Base-by-base conservation (phyloP, 1,284 basidiomycete species). In the Testicularia cyperi region DNA sequence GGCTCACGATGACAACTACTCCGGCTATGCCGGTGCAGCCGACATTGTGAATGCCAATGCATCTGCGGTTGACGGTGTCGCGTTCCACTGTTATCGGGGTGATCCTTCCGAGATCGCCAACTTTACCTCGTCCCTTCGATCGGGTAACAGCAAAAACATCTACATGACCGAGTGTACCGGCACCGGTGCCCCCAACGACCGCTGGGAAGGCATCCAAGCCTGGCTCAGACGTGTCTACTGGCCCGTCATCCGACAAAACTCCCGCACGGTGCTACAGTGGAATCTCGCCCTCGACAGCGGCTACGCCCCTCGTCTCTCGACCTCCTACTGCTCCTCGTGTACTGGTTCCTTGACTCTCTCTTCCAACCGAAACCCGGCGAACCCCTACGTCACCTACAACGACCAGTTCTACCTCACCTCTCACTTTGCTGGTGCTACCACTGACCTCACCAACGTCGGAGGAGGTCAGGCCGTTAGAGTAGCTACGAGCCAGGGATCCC, bases 21-120 rank as follows among this genome's bases (percentile, higher is more conserved):
- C 38, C 3, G 39, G 37, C 31, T 68, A 45, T 38, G 30, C 46
- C 13, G 33, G 9, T 6, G 69, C 67, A 7, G 60, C 56, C 4
- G 51, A 43, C 16, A 40, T 65, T 10, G 55, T 69, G 16, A 58
- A 65, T 26, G 42, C n/a, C 13, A 62, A 64, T 29, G 27, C 44
- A 2, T 40, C 36, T 2, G 55, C 49, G 2, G 39, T 69, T 19
- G 67, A 69, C 28, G 69, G 58, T 3, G 30, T 69, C 13, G 61
- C 64, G 6, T 69, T 65, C 60, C 69, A 71, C 33, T 67, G 68
- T 31, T 71, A 71, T 30, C 54, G 57, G 4, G 69, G 69, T n/a
- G 31, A 39, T 6, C 44, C 63, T n/a, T 24, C 26, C 2, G 42
- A 62, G 27, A 56, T 67, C 7, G 27, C 45, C 10, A 41, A 42